These are phyloP conservation scores for Piper betle DNA, from an alignment of 164 flowering plant genomes.

Conservation along the genomic window DNA sequence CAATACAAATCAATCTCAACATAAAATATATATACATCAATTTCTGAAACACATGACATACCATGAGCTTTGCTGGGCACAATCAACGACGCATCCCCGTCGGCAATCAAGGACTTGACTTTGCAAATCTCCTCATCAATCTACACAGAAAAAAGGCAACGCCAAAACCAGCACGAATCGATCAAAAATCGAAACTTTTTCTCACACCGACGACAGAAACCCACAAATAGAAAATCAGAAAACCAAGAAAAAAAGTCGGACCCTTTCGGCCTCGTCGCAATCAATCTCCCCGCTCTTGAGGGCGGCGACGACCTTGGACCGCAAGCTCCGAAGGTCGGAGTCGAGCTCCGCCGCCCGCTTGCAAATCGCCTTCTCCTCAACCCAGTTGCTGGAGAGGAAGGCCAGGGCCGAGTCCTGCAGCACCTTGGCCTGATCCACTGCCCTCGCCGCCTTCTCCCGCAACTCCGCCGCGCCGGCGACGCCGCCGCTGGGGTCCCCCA, in stretches of 20 bases:
- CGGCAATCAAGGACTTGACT: constrained; percentile 25
- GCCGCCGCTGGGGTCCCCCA: background rate
- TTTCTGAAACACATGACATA: background rate
- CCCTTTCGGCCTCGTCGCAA: constrained; percentile 43
- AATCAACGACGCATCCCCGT: constrained; percentile 36
- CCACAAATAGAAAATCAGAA: background rate
- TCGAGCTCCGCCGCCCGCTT: constrained; percentile 45
- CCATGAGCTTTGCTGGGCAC: constrained; percentile 38
- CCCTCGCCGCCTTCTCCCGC: constrained; percentile 33
- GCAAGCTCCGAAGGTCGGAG: constrained; percentile 32
- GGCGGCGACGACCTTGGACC: constrained; percentile 24
- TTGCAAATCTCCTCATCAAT: constrained; percentile 28
- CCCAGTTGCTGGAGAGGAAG: constrained; percentile 28
- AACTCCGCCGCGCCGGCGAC: background rate
- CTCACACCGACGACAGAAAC: background rate
- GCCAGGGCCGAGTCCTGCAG: constrained; percentile 59
- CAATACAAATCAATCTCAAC: background rate
- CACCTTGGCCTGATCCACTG: constrained; percentile 60
- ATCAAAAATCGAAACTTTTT: too few species aligned
- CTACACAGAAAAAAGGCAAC: constrained; percentile 7
- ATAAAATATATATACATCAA: too few species aligned
- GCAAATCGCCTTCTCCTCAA: constrained; percentile 56
- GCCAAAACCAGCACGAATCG: background rate
- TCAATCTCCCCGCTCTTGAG: constrained; percentile 21
- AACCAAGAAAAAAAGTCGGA: background rate